Base-by-base conservation (phyloP, 164 flowering plant species). In the Malania oleifera region DNA sequence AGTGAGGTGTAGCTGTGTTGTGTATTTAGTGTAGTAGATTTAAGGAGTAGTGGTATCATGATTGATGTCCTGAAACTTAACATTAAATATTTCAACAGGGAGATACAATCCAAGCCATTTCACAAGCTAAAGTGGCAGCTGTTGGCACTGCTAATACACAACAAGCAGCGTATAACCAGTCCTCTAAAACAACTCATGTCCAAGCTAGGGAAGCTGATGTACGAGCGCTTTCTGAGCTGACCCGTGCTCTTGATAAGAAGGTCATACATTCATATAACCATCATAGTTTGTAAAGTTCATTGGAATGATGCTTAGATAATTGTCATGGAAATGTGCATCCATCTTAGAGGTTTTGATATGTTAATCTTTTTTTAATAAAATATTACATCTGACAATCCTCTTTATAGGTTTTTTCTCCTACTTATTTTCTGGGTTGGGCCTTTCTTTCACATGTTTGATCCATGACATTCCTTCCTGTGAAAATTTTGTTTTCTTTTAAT, bases 211-310 rank as follows among this genome's bases (percentile, higher is more conserved):
- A 77, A 65, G 65, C 70, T 54, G 75, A 69, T 45, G 52, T 65
- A 23, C 69, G 29, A 56, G 69, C 69, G 41, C 37, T 62, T 20
- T 64, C 74, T 43, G 68, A 61, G 12, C 47, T 75, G 52, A 61
- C 62, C 46, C 64, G 50, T 57, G 61, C 73, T 34, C 73, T 78
- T 55, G 70, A 78, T 40, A 72, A 73, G 14, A 75, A 78, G 82
- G 82, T 78, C 18, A 31, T 50, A 34, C 44, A 34, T 35, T 19
- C 25, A 45, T n/a, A 3, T 17, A 37, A 11, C 23, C 26, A 7
- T 51, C 23, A 45, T 54, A n/a, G 10, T 22, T 4, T 17, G 46
- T n/a, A 7, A 43, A 43, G 13, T 43, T 17, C 17, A 43, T 17
- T 43, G 9, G 5, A 43, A 8, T 17, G 5, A n/a, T 5, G 5